Percentiles rank a stretch among this genome's conserved stretches.
These are phyloP conservation scores for Cutaneotrichosporon mucoides DNA, from an alignment of 1,284 basidiomycete genomes.

Conservation along the genomic window DNA sequence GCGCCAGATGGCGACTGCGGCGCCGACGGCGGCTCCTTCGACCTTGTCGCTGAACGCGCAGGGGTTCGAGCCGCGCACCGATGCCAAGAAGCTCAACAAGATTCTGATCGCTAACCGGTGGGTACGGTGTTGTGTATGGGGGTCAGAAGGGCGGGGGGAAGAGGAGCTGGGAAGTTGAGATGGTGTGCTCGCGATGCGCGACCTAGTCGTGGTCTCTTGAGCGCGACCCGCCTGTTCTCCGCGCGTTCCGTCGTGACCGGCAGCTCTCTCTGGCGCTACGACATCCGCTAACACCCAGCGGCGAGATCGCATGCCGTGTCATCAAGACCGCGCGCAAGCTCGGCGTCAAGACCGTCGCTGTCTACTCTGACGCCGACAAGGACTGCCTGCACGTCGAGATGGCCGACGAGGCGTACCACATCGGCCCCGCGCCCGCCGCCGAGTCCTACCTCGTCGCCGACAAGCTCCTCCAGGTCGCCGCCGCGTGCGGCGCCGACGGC, in stretches of 20 bases:
- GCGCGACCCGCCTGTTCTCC: no score
- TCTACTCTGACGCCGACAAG: slow-evolving; percentile 82
- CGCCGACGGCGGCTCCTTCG: background rate
- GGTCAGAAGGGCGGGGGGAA: background rate
- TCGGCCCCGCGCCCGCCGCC: slow-evolving; percentile 79
- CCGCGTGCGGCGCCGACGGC: slow-evolving; percentile 77
- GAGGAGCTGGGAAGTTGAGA: no score
- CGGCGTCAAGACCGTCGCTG: slow-evolving; percentile 85
- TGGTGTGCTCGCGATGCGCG: no score
- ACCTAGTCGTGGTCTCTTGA: no score
- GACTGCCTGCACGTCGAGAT: slow-evolving; percentile 69
- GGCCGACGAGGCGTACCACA: slow-evolving; percentile 93
- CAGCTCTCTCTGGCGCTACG: background rate
- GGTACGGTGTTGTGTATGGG: background rate
- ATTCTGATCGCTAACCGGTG: slow-evolving; percentile 80
- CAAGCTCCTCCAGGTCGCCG: slow-evolving; percentile 79
- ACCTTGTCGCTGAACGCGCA: slow-evolving; percentile 3
- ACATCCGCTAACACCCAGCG: slow-evolving; percentile 43
- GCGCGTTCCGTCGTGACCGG: no score
- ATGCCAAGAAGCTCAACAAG: slow-evolving; percentile 53
- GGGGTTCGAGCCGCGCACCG: slow-evolving; percentile 10
- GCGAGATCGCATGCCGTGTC: slow-evolving; percentile 92
- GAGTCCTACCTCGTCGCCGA: slow-evolving; percentile 87
- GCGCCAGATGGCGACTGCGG: slow-evolving; percentile 8
- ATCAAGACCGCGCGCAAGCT: slow-evolving; percentile 82